Evolutionary conservation across 2,329 filamentous ascomycete genomes (phyloP).

Genomic region (Magnaporthiopsis rhizophila): DNA sequence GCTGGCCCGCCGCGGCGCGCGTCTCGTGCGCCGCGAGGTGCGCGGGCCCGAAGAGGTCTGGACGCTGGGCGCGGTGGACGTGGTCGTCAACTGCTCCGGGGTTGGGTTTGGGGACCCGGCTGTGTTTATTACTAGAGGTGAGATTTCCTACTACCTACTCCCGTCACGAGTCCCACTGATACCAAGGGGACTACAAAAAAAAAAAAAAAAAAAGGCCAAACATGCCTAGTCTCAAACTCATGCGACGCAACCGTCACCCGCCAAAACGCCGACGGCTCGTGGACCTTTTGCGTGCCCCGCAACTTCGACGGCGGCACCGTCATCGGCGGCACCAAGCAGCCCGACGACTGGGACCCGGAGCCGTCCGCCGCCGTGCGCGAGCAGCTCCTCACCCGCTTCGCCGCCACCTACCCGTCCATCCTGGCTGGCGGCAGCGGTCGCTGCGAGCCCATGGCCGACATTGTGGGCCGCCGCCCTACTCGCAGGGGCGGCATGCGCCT

Average conservation of each 20-base stretch:
- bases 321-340: slow-evolving; percentile 59
- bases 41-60: slow-evolving; percentile 31
- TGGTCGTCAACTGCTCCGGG: slow-evolving; percentile 38
- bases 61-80: slow-evolving; percentile 20
- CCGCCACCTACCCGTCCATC: slow-evolving; percentile 26
- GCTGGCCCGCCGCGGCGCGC: slow-evolving; percentile 30
- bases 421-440: slow-evolving; percentile 11
- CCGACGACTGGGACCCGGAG: slow-evolving; percentile 43
- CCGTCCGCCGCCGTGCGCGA: slow-evolving; percentile 39
- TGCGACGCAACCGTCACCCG: slow-evolving; percentile 42
- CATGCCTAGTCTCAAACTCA: slow-evolving; percentile 33
- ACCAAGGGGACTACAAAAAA: no score
- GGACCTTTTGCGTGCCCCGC: slow-evolving; percentile 56
- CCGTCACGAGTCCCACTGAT: not conserved
- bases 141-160: slow-evolving; percentile 5
- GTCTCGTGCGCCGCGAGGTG: slow-evolving; percentile 26
- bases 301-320: slow-evolving; percentile 55
- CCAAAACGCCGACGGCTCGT: slow-evolving; percentile 54
- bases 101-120: slow-evolving; percentile 30
- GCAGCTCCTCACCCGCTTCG: slow-evolving; percentile 32
- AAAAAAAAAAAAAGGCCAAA: slow-evolving; percentile 30
- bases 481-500: slow-evolving; percentile 41
- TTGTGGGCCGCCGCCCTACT: slow-evolving; percentile 38
- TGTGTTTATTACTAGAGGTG: slow-evolving; percentile 35
- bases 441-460: slow-evolving; percentile 20